phyloP scores from a whole-genome alignment of 2,329 filamentous ascomycete species.

The Tolypocladium cylindrosporum region DNA sequence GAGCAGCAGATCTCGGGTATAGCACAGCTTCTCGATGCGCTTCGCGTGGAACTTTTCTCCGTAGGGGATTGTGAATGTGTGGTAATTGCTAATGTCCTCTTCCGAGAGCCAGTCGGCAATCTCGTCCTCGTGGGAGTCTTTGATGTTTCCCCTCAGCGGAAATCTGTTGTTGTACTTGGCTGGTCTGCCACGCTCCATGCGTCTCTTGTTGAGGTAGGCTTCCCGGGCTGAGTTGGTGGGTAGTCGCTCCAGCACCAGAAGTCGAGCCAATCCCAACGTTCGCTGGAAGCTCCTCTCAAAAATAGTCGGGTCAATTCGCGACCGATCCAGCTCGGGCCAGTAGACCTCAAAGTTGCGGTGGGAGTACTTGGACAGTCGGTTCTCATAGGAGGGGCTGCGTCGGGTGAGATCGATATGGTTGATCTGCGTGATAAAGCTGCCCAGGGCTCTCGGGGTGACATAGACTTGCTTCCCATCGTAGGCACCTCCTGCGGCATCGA shows the following conservation, averaged over 20 bases:
- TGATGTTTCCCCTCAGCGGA: slow-evolving; percentile 59
- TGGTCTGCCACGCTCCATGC: slow-evolving; percentile 63
- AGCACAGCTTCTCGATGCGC: slow-evolving; percentile 73
- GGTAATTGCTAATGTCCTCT: slow-evolving; percentile 68
- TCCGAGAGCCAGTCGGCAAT: slow-evolving; percentile 74
- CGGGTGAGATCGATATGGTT: slow-evolving; percentile 73
- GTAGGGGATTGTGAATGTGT: slow-evolving; percentile 66
- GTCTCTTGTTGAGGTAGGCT: slow-evolving; percentile 57
- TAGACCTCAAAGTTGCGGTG: slow-evolving; percentile 77
- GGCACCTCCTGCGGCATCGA: slow-evolving; percentile 73
- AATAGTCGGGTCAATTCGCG: slow-evolving; percentile 74
- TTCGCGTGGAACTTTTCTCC: slow-evolving; percentile 51
- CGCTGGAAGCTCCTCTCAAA: slow-evolving; percentile 72
- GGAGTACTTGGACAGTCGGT: slow-evolving; percentile 75
- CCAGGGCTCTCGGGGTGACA: slow-evolving; percentile 64
- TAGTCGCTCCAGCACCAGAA: slow-evolving; percentile 70
- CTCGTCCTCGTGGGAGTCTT: slow-evolving; percentile 68
- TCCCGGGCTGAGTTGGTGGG: slow-evolving; percentile 61
- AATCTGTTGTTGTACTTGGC: slow-evolving; percentile 29
- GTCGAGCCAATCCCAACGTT: slow-evolving; percentile 66
- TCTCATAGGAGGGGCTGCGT: slow-evolving; percentile 80
- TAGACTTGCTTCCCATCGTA: slow-evolving; percentile 77
- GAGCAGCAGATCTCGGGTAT: slow-evolving; percentile 69
- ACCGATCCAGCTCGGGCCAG: slow-evolving; percentile 65
- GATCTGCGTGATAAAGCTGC: slow-evolving; percentile 70